Evolutionary conservation across 2,329 filamentous ascomycete genomes (phyloP).

Genomic region (Ploettnerulaceae sp.): DNA sequence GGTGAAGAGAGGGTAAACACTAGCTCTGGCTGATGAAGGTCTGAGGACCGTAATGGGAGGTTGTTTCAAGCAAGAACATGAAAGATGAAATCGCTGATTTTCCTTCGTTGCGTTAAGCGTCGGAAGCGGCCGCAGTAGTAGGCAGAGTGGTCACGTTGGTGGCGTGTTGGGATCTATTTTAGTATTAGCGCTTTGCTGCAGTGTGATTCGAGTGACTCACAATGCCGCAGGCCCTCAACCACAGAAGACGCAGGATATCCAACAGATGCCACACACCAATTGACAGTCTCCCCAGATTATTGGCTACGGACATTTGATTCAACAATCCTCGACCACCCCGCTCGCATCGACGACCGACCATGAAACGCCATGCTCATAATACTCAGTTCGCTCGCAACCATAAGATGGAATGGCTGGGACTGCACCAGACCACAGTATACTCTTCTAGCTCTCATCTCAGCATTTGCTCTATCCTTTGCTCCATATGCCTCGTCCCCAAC

Average conservation of each 20-base stretch:
- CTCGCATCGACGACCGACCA: neutral
- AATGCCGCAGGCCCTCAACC: neutral
- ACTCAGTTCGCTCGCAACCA: neutral
- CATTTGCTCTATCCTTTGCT: neutral
- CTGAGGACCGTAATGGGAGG: neutral
- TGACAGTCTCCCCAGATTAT: no score
- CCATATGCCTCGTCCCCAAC: conserved; percentile 5
- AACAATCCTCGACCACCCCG: neutral
- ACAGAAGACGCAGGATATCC: no score
- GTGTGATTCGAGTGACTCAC: conserved; percentile 1
- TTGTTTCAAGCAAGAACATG: conserved; percentile 1
- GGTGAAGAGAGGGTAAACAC: conserved; percentile 5
- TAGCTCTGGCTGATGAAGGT: neutral
- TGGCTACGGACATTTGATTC: no score
- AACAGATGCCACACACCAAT: no score
- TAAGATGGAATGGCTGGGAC: neutral
- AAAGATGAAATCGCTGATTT: conserved; percentile 6
- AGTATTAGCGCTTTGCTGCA: conserved; percentile 10
- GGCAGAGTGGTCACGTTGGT: no score
- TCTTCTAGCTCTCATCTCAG: conserved; percentile 2
- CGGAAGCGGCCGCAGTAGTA: neutral
- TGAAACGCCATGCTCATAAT: conserved; percentile 1
- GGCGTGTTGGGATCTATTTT: conserved; percentile 5
- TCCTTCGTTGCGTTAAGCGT: conserved; percentile 1
- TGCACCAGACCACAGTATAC: neutral